Base-by-base conservation (phyloP, 1,284 basidiomycete genomes). In the Ustilago esculenta region DNA sequence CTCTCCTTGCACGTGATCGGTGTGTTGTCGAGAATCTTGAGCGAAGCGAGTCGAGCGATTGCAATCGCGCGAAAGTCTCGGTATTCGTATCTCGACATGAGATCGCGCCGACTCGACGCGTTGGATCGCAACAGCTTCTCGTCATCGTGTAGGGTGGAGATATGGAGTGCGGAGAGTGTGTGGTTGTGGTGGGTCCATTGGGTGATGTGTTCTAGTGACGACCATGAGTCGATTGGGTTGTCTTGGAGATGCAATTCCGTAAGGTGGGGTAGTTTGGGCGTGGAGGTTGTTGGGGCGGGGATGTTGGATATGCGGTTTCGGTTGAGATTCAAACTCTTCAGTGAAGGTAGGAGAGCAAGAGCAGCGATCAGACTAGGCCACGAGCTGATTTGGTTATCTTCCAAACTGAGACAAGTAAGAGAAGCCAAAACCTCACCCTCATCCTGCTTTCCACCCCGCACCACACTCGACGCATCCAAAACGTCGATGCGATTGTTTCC, bases 1-100 rank as follows among this genome's bases (percentile, higher is more conserved):
- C 94, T 86, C 79, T 95, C 92, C 61, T 86, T 87, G 8, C 82
- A 54, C 5, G 88, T 86, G 47, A 94, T 87, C 89, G 92, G 75
- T 42, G 60, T 63, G 20, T 88, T 89, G 81, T 97, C 91, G 34
- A 96, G 86, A 27, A 78, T 77, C 10, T 78, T 75, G 24, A 96
- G 85, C 11, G 84, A 84, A 5, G 89, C 86, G 5, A 95, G 85
- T 76, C 87, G 88, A 41, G 91, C 90, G 59, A 95, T 88, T 35
- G 87, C 83, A 72, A 92, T 85, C 60, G 88, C 86, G 47, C 90
- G 87, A 21, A 87, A 84, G 78, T 84, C 84, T 51, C 77, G 82
- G 32, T 82, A 67, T 37, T 82, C 77, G 51, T 80, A 55, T 43
- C 45, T 45, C 43, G 59, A 44, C 27, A 63, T 42, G 17, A 70